Conservation (phyloP, 345 rosid genomes). For the Cardiospermum halicacabum region DNA sequence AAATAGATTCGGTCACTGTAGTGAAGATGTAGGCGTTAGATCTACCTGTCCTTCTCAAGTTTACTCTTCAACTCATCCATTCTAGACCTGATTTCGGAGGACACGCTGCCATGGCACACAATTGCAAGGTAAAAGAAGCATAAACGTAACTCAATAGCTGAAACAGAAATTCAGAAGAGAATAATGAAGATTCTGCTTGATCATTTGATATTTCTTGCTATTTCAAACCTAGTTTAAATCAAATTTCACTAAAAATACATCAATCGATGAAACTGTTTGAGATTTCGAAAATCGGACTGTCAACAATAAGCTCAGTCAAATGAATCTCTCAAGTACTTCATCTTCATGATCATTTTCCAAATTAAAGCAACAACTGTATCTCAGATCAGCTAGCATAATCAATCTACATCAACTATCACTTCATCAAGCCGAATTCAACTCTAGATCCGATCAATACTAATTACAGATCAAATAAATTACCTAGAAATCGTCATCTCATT, state of each 20-base stretch:
- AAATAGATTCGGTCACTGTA: neutral
- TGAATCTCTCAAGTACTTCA: neutral
- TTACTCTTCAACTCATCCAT: constrained; percentile 65
- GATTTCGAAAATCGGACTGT: neutral
- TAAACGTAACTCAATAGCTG: neutral
- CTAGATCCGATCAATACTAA: neutral
- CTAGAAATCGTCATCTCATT: constrained; percentile 86
- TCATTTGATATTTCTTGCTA: neutral
- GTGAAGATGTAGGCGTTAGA: neutral
- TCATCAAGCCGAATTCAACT: neutral
- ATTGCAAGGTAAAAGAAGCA: neutral
- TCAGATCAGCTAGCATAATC: neutral
- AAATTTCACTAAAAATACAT: neutral
- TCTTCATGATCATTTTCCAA: neutral
- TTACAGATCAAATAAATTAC: constrained; percentile 20
- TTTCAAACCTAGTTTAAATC: neutral
- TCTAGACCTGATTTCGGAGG: constrained; percentile 61
- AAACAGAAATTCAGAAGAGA: neutral
- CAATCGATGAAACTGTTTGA: neutral
- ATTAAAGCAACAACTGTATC: neutral
- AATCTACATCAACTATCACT: neutral
- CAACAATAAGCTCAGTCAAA: neutral
- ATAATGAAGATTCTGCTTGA: neutral
- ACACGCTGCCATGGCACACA: constrained; percentile 44
- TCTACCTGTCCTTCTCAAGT: constrained; percentile 78